Base-by-base conservation (phyloP, 495 filamentous ascomycete genomes). In the Glonium stellatum region DNA sequence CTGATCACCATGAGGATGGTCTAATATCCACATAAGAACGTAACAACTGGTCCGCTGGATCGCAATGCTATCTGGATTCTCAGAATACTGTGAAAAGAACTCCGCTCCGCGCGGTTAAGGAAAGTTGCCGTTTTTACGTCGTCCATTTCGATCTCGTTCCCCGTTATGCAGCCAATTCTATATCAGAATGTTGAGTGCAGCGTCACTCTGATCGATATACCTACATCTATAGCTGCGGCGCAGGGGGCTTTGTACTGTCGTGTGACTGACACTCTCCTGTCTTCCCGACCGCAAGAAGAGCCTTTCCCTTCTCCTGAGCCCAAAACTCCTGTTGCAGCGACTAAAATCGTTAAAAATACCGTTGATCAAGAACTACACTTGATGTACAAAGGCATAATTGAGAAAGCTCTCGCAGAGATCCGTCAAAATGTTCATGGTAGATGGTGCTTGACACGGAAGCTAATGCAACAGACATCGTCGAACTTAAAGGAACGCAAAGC, bases 181-280 rank as follows among this genome's bases (percentile, higher is more conserved):
- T 84, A 80, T 68, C 73, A 80, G 53, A 81, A 80, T 59, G 22
- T 53, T 15, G 57, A 68, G 1, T 51, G 69, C 4, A 76, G 75
- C 3, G 61, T 80, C 19, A 79, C 80, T 36, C 71, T 89, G 13
- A 61, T 89, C 46, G 86, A 89, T 64, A 82, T 86, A 21, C 86
- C 86, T 15, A 61, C 62, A n/a, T 87, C 86, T 2, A 85, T 88
- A 58, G 59, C 68, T 51, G 31, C 54, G 21, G 75, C 71, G 10
- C 75, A 76, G 63, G 67, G 62, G 36, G 22, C 12, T 25, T 13
- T 2, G 27, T 31, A 31, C 27, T 31, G 27, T 6, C 27, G 27
- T 31, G 34, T 42, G 3, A 42, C 41, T 41, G 56, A 65, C 22
- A 49, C 54, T 48, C 60, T 73, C 9, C 60, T 69, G 21, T 75